phyloP scores from a whole-genome alignment of 2,329 filamentous ascomycete genomes.

The Diaporthe ilicicola region DNA sequence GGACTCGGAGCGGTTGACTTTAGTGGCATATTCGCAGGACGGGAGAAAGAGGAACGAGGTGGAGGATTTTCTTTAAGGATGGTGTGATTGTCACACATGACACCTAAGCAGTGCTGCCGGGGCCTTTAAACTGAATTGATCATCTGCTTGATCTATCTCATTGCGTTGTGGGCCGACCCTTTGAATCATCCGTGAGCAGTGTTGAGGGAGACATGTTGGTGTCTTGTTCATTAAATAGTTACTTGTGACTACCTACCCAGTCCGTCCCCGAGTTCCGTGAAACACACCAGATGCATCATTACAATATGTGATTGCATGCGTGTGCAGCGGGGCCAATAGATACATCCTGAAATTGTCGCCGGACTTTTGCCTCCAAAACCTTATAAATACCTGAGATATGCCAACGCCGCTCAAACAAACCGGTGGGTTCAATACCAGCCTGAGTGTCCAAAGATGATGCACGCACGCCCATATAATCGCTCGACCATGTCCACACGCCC shows the following conservation, averaged over 20 bases:
- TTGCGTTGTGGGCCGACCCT: not conserved
- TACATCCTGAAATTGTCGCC: conserved; percentile 2
- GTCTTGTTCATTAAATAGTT: conserved; percentile 24
- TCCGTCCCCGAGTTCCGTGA: not conserved
- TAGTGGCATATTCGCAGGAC: conserved; percentile 74
- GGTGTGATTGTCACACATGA: conserved; percentile 48
- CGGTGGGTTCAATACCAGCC: conserved; percentile 10
- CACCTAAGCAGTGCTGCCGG: not conserved
- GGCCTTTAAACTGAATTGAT: not conserved
- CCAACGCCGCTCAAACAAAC: conserved; percentile 29
- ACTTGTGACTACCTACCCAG: conserved; percentile 16
- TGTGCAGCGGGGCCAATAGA: conserved; percentile 16
- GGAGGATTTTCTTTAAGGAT: conserved; percentile 74
- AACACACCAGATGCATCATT: conserved; percentile 30
- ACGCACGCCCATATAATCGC: conserved; percentile 22
- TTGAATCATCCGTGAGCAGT: not conserved
- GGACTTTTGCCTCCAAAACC: conserved; percentile 8
- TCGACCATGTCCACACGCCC: conserved; percentile 28
- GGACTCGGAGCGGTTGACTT: conserved; percentile 69
- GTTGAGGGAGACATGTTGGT: conserved; percentile 8
- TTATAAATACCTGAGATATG: conserved; percentile 9
- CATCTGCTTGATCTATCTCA: not conserved
- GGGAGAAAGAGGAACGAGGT: conserved; percentile 70
- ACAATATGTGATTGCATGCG: not conserved
- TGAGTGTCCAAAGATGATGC: conserved; percentile 15